phyloP scores from a whole-genome alignment of 2,329 filamentous ascomycete genomes.

The Cladorrhinum sp. region DNA sequence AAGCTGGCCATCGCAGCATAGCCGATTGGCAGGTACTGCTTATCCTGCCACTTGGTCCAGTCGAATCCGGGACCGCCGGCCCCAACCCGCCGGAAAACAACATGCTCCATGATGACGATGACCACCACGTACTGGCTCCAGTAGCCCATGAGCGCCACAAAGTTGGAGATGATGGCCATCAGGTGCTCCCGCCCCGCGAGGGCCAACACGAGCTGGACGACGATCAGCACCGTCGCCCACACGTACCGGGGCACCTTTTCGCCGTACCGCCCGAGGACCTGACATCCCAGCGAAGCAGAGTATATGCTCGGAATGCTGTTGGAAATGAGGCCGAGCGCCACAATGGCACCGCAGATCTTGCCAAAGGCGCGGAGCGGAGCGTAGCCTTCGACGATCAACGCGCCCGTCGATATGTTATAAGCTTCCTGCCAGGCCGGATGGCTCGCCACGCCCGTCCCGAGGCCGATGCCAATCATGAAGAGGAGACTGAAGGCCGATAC shows the following conservation, averaged over 20 bases:
- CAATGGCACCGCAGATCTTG: constrained; percentile 63
- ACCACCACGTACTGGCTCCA: constrained; percentile 65
- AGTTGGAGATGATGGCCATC: constrained; percentile 65
- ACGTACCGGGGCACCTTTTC: constrained; percentile 58
- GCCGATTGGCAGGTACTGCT: constrained; percentile 57
- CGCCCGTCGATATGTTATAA: constrained; percentile 58
- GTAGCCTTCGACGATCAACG: constrained; percentile 62
- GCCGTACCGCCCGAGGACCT: constrained; percentile 59
- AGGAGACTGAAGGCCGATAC: constrained; percentile 57
- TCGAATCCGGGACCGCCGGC: constrained; percentile 46
- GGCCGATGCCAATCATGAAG: constrained; percentile 59
- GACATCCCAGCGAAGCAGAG: constrained; percentile 64
- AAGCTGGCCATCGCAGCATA: constrained; percentile 61
- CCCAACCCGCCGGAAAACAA: constrained; percentile 51
- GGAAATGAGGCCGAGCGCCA: constrained; percentile 61
- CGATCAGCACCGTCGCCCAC: constrained; percentile 61
- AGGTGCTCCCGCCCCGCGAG: constrained; percentile 60
- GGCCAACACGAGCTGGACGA: constrained; percentile 64
- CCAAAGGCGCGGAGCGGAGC: constrained; percentile 59
- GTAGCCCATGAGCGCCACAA: constrained; percentile 68
- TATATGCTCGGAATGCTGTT: constrained; percentile 66
- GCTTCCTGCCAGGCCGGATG: constrained; percentile 53
- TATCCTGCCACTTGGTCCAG: constrained; percentile 61
- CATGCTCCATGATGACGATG: constrained; percentile 59
- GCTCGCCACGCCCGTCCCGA: constrained; percentile 54